Evolutionary conservation across 768 basidiomycete genomes (phyloP).

Genomic region (Serendipita vermifera): DNA sequence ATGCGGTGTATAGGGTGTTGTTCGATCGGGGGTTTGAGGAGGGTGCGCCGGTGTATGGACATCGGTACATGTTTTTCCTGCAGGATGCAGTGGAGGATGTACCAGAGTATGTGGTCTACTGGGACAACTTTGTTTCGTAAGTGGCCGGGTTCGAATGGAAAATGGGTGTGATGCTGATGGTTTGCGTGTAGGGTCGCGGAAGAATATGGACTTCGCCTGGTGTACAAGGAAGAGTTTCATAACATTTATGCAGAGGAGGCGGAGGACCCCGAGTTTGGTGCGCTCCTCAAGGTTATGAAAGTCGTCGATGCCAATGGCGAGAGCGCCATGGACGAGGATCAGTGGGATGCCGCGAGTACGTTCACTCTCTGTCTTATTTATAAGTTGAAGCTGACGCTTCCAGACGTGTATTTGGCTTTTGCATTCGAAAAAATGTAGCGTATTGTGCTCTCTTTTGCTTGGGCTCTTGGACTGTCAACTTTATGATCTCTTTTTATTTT

Average conservation of each 20-base stretch:
- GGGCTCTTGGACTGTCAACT: no score
- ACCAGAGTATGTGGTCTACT: constrained; percentile 93
- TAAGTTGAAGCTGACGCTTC: background rate
- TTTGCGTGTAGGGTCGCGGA: constrained; percentile 51
- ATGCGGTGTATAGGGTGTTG: constrained; percentile 76
- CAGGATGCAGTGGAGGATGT: constrained; percentile 94
- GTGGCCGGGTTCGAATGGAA: constrained; percentile 20
- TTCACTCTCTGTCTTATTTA: constrained; percentile 16
- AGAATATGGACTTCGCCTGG: constrained; percentile 58
- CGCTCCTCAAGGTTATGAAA: constrained; percentile 80
- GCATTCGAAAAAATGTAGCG: constrained; percentile 53
- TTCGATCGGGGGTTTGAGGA: constrained; percentile 80
- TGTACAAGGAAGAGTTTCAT: constrained; percentile 85
- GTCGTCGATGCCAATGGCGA: constrained; percentile 78
- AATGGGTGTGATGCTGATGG: background rate
- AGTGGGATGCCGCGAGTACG: constrained; percentile 99
- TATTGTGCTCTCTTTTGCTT: no score
- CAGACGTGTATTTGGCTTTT: constrained; percentile 90
- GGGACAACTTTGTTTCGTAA: constrained; percentile 83
- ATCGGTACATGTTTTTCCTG: constrained; percentile 89
- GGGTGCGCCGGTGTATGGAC: constrained; percentile 59
- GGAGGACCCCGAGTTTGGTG: constrained; percentile 64
- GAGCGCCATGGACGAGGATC: constrained; percentile 85
- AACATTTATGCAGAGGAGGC: constrained; percentile 74
- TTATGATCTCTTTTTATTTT: no score